Conservation (phyloP, 352 stramenopile species). For the Phytophthora ohioensis region DNA sequence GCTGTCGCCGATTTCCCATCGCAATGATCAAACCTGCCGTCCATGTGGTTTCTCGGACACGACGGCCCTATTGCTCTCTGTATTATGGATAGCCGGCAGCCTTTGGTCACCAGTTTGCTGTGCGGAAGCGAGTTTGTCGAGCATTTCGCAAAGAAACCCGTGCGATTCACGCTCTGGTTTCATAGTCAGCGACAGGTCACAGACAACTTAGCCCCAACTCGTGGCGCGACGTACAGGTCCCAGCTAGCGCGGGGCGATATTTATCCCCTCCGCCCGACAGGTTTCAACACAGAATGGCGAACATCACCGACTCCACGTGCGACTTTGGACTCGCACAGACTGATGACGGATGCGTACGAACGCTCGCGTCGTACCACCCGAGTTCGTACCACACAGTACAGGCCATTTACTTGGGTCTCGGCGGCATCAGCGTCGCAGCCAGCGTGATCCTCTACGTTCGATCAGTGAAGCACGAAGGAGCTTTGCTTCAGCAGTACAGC, state of each 20-base stretch:
- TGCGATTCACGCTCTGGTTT: constrained; percentile 22
- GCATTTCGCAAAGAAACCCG: constrained; percentile 37
- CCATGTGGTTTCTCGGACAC: constrained; percentile 46
- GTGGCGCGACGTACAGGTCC: constrained; percentile 17
- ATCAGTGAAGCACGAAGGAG: constrained; percentile 45
- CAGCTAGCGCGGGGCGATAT: constrained; percentile 24
- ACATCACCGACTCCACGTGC: constrained; percentile 49
- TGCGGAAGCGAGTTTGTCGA: constrained; percentile 14
- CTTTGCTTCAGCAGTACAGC: constrained; percentile 53
- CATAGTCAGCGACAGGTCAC: constrained; percentile 12
- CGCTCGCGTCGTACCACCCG: constrained; percentile 40
- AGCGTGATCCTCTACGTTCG: constrained; percentile 49
- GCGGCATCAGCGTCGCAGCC: constrained; percentile 36
- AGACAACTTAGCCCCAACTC: constrained; percentile 2
- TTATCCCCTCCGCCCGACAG: constrained; percentile 26
- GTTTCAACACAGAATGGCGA: constrained; percentile 33
- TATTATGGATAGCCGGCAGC: constrained; percentile 28
- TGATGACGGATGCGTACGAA: constrained; percentile 40
- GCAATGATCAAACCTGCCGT: constrained; percentile 25
- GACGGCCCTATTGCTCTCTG: constrained; percentile 18
- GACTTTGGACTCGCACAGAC: constrained; percentile 44
- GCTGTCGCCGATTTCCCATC: constrained; percentile 33
- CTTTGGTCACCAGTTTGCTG: constrained; percentile 26
- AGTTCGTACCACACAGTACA: constrained; percentile 43
- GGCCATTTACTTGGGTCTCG: constrained; percentile 43